Percentiles rank a stretch among this genome's conserved stretches.
phyloP scores from a whole-genome alignment of 805 yeast genomes.

The Wickerhamomyces canadensis region DNA sequence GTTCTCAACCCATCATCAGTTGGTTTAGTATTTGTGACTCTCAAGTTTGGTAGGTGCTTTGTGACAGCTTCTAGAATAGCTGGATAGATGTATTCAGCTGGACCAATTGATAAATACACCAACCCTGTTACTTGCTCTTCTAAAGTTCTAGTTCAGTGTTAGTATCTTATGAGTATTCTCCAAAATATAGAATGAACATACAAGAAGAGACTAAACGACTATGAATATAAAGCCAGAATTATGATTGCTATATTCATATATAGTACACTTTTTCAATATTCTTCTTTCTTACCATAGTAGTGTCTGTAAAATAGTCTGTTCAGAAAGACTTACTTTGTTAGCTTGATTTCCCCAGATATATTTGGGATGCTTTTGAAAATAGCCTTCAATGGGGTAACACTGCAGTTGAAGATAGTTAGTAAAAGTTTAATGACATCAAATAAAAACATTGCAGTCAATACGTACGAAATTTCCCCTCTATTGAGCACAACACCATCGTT shows the following conservation, averaged over 20 bases:
- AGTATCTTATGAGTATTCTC: too few relatives aligned
- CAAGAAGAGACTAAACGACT: neutral
- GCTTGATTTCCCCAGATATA: conserved; percentile 54
- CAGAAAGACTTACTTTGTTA: conserved; percentile 25
- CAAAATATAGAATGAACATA: too few relatives aligned
- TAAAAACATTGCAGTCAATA: too few relatives aligned
- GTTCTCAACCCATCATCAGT: conserved; percentile 26
- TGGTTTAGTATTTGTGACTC: conserved; percentile 13
- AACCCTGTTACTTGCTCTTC: neutral
- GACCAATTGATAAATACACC: conserved; percentile 28
- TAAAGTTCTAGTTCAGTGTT: neutral
- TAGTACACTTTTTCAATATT: neutral
- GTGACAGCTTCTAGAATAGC: conserved; percentile 29
- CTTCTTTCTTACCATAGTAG: neutral
- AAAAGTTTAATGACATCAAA: too few relatives aligned
- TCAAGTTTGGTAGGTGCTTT: conserved; percentile 28
- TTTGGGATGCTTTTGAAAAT: conserved; percentile 54
- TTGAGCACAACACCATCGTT: conserved; percentile 27
- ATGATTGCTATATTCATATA: neutral
- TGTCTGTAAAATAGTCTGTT: too few relatives aligned
- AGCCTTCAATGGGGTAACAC: conserved; percentile 71
- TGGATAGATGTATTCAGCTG: conserved; percentile 35
- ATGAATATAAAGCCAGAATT: neutral
- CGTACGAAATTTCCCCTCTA: conserved; percentile 23
- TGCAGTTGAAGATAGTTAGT: conserved; percentile 28